These are phyloP conservation scores for Puccinia triticina DNA, from an alignment of 1,284 basidiomycete species.

Conservation along the genomic window DNA sequence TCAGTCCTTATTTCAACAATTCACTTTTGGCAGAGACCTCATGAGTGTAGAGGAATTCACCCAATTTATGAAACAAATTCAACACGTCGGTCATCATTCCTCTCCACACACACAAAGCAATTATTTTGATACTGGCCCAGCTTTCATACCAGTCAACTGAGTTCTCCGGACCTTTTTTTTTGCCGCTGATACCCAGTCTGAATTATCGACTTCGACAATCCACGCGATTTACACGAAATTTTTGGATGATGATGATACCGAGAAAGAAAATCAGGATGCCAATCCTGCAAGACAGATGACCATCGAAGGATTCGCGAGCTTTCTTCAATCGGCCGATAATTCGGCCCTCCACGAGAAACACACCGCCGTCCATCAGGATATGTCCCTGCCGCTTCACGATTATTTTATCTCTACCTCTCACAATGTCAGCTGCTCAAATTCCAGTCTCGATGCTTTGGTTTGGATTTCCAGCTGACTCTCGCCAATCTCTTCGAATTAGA, in stretches of 20 bases:
- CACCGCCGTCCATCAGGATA: conserved; percentile 65
- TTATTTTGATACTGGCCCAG: not conserved
- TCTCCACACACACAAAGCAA: not conserved
- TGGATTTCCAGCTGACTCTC: not conserved
- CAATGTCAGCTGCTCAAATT: conserved; percentile 64
- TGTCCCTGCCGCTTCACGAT: conserved; percentile 80
- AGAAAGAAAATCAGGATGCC: conserved; percentile 47
- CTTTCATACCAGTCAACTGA: not conserved
- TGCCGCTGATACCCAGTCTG: conserved; percentile 39
- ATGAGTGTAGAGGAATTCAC: conserved; percentile 47
- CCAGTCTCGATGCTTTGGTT: not conserved
- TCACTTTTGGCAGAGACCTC: conserved; percentile 34
- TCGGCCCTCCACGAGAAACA: conserved; percentile 65
- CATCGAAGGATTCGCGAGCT: conserved; percentile 71
- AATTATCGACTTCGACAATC: conserved; percentile 48
- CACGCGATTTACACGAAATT: conserved; percentile 54
- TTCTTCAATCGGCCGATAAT: conserved; percentile 74
- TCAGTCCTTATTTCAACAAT: conserved; percentile 62
- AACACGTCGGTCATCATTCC: conserved; percentile 37
- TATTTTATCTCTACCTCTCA: conserved; percentile 94
- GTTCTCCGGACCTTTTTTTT: conserved; percentile 12
- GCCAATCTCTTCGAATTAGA: conserved; percentile 60
- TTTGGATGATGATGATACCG: conserved; percentile 57
- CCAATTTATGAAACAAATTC: conserved; percentile 46
- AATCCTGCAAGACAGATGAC: conserved; percentile 61